Percentiles rank a stretch among this genome's conserved stretches.
phyloP scores from a whole-genome alignment of 23 red algal species.

The Gracilaria gracilis region DNA sequence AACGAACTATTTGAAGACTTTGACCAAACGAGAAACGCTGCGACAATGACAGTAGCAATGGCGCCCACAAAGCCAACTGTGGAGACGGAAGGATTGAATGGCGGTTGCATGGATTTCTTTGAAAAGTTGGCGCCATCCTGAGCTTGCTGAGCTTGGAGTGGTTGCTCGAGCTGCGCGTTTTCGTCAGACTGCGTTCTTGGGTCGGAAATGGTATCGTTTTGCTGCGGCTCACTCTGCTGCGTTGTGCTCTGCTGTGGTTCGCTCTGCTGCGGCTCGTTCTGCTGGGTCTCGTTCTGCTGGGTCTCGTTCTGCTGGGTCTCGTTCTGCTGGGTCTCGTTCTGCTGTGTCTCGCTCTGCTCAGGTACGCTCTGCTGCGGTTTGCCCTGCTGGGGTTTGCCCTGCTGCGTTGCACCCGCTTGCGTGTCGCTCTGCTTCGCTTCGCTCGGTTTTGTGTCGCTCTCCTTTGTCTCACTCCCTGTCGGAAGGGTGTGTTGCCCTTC shows the following conservation, averaged over 20 bases:
- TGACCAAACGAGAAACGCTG: constrained; percentile 18
- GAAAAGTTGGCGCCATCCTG: not conserved
- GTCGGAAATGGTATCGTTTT: not conserved
- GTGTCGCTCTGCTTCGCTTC: not conserved
- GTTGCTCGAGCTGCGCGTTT: not conserved
- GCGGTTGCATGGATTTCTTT: not conserved
- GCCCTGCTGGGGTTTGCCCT: not conserved
- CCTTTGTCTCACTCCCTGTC: not conserved
- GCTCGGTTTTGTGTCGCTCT: not conserved
- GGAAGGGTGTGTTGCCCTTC: not conserved
- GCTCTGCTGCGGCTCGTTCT: not conserved
- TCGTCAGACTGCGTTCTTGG: not conserved
- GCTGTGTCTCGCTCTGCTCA: not conserved
- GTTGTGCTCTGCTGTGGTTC: not conserved
- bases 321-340: not conserved
- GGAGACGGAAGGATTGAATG: constrained; percentile 23
- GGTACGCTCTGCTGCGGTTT: not conserved
- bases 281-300: not conserved
- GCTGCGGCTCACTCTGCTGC: not conserved
- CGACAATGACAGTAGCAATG: not conserved
- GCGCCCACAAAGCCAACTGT: constrained; percentile 18
- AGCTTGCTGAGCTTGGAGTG: not conserved
- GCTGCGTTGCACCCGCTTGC: not conserved
- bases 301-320: not conserved
- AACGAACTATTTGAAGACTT: not conserved